phyloP scores from a whole-genome alignment of 1,139 yeast genomes.

The Taiozyma sp. region DNA sequence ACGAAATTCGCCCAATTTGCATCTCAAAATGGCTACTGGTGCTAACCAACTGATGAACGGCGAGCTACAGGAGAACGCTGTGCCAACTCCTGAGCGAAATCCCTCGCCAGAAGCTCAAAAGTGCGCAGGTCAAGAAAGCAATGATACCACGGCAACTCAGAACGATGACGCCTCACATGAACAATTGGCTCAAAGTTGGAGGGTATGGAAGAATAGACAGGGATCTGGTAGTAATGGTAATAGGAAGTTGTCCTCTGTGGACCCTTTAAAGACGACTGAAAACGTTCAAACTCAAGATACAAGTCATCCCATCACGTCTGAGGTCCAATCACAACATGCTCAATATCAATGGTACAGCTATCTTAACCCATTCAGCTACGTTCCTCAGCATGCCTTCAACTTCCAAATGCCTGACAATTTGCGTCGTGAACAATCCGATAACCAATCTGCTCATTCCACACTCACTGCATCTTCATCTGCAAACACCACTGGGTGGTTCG shows the following conservation, averaged over 20 bases:
- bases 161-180: slow-evolving; percentile 19
- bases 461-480: slow-evolving; percentile 4
- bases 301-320: background rate
- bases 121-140: background rate
- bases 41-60: background rate
- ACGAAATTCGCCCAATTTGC: background rate
- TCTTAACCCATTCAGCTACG: slow-evolving; percentile 17
- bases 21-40: background rate
- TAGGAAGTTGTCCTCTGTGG: slow-evolving; percentile 13
- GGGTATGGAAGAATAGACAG: slow-evolving; percentile 19
- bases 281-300: background rate
- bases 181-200: slow-evolving; percentile 16
- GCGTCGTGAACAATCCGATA: background rate
- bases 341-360: slow-evolving; percentile 7
- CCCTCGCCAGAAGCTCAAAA: background rate
- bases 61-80: background rate
- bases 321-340: background rate
- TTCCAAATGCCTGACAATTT: background rate
- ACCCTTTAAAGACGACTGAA: slow-evolving; percentile 9
- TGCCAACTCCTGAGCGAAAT: background rate
- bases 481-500: background rate
- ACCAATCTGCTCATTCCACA: slow-evolving; percentile 8
- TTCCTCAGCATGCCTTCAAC: slow-evolving; percentile 8
- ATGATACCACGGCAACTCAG: background rate
- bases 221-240: slow-evolving; percentile 16